Percentiles rank a stretch among this genome's conserved stretches.
phyloP scores from a whole-genome alignment of 257 asterid species.

The Ballota nigra region DNA sequence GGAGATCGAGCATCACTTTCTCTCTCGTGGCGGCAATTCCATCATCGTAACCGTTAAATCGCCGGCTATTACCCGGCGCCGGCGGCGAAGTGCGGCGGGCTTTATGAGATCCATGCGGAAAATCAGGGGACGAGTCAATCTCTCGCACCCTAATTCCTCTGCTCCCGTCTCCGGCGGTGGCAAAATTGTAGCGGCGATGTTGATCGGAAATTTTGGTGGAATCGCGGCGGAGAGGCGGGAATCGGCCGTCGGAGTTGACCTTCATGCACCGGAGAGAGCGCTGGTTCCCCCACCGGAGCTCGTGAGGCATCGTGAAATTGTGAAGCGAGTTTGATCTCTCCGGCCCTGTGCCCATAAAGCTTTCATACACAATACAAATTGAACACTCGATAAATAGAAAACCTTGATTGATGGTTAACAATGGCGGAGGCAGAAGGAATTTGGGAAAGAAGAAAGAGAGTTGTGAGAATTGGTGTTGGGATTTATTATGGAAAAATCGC shows the following conservation, averaged over 20 bases:
- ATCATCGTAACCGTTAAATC: not conserved
- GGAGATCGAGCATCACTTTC: not conserved
- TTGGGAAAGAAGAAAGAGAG: not conserved
- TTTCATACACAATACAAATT: constrained; percentile 18
- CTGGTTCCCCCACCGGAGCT: constrained; percentile 53
- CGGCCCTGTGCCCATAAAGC: constrained; percentile 44
- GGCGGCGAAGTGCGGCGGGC: not conserved
- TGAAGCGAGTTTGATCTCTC: constrained; percentile 57
- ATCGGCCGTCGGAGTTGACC: constrained; percentile 43
- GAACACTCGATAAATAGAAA: not conserved
- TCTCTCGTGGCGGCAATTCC: not conserved
- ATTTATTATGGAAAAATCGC: constrained; percentile 43
- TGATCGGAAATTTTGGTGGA: constrained; percentile 5
- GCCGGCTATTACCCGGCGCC: not conserved
- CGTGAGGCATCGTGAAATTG: constrained; percentile 57
- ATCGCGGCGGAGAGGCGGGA: constrained; percentile 32
- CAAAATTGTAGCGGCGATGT: not conserved
- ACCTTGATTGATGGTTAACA: not conserved
- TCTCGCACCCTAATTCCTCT: not conserved
- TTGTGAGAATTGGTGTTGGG: not conserved
- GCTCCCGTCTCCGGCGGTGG: not conserved
- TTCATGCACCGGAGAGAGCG: constrained; percentile 52
- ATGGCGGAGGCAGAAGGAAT: not conserved
- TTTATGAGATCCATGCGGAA: not conserved
- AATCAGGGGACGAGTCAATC: not conserved